Evolutionary conservation across 2,329 filamentous ascomycete species (phyloP), one percentile per base, ranked within the genome.

Genomic region (Endothia cerciana): DNA sequence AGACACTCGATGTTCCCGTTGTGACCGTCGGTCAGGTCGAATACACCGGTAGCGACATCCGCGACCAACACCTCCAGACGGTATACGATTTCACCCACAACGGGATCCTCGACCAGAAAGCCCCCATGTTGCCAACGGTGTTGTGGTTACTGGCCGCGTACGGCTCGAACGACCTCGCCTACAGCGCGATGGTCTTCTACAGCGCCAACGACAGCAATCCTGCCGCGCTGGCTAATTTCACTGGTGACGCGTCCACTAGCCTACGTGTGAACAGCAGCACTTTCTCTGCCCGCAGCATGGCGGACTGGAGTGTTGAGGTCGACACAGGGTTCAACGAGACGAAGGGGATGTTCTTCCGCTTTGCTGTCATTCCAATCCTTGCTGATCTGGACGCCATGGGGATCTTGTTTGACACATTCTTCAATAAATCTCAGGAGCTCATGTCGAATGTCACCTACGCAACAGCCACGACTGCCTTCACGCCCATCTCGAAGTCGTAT

Each of bases 1-100:
- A 73, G 41, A 73, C 70, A 4, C 40, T 66, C 47, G 57, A 66
- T 4, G 56, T 55, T 1, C 49, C 47, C 15, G 49, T 38, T 6
- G 55, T 56, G 13, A 55, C 53, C 19, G 25, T 63, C 15, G 65
- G 53, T 8, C 47, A 59, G n/a, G 49, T 60, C 30, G 28, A 41
- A 7, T 66, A 66, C 47, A 60, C 30, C 1, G 61, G 49, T n/a
- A 55, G 53, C 56, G 41, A 56, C 28, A 2, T 63, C 10, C 19
- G 62, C 25, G 62, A 60, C 22, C 60, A 63, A 25, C 60, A 51
- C 57, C 38, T 66, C 62, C 60, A 64, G 19, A 38, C 60, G 33
- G 55, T 66, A 2, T 63, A 64, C 41, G 63, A 55, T 11, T 66
- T 66, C 25, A 56, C 65, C 25, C 51, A 63, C 56, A 40, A 62